Evolutionary conservation across 805 yeast genomes (phyloP), one percentile per base, ranked within the genome.

Genomic region (Spathaspora passalidarum): DNA sequence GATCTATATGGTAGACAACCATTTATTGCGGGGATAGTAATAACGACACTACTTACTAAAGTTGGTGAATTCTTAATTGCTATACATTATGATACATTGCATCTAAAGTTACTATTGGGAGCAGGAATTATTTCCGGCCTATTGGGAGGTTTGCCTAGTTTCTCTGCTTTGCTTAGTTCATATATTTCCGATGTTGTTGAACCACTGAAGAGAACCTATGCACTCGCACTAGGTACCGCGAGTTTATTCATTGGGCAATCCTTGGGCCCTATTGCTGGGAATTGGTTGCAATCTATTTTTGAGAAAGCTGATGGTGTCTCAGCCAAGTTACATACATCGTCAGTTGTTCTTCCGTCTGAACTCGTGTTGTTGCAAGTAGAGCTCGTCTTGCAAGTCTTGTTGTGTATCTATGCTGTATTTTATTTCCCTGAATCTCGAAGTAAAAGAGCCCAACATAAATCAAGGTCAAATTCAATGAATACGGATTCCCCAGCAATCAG

Each of bases 111-210:
- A 66, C 79, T 44, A 58, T 81, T 5, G 14, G 23, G 70, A 0
- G 66, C 78, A 1, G 67, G 68, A 7, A 45, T 73, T 1, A 36
- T 82, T 4, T 73, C 72, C 32, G 69, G 80, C 11, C 45, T 76
- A 4, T 78, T 81, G 11, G 96, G 96, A 18, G 82, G 87, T 0
- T 42, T 74, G 6, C 59, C 78, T 44, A 72, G 81, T 5, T 50
- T 81, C 20, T 55, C 80, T 42, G 79, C 84, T 4, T 63, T 84
- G 23, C 68, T 79, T 10, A 80, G 80, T 54, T 77, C 89, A 45
- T 88, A 86, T 56, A 71, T 85, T n/a, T 71, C 86, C 1, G 96
- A 88, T 63, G 77, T 86, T 39, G 80, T 80, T 5, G 81, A 79
- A 11, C 73, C 86, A 0, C 68, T 66, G 23, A 69, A 75, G 40